Percentiles rank a stretch among this genome's conserved stretches.
Conservation (phyloP, 1,284 basidiomycete species). For the Singerocomus inundabilis region DNA sequence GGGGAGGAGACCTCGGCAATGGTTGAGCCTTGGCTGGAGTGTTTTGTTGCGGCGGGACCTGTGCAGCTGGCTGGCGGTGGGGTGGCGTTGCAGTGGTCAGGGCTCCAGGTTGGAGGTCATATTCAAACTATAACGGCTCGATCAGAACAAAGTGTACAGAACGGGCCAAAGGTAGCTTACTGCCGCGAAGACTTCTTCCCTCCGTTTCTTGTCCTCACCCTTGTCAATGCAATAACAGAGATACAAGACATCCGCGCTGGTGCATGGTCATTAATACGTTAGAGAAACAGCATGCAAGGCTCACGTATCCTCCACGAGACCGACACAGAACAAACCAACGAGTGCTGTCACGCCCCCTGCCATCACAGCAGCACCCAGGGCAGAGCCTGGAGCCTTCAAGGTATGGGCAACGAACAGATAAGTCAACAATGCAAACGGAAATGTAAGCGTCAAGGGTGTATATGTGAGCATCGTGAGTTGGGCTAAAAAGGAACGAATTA, state of each 20-base stretch:
- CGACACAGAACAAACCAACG: slow-evolving; percentile 80
- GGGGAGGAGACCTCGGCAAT: slow-evolving; percentile 13
- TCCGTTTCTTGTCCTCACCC: slow-evolving; percentile 61
- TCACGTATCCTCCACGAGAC: slow-evolving; percentile 77
- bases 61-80: slow-evolving; percentile 11
- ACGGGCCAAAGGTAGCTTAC: slow-evolving; percentile 43
- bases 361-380: slow-evolving; percentile 73
- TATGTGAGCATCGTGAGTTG: slow-evolving; percentile 75
- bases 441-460: slow-evolving; percentile 73
- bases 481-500: slow-evolving; percentile 40
- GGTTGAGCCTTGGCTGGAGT: slow-evolving; percentile 6
- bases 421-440: slow-evolving; percentile 79
- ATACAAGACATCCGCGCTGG: slow-evolving; percentile 77
- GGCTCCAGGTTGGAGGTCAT: slow-evolving; percentile 40
- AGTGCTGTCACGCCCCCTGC: slow-evolving; percentile 80
- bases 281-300: slow-evolving; percentile 21
- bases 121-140: slow-evolving; percentile 38
- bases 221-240: slow-evolving; percentile 89
- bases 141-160: slow-evolving; percentile 9
- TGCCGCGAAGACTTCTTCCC: slow-evolving; percentile 67
- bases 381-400: slow-evolving; percentile 72
- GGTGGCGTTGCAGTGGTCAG: slow-evolving; percentile 2
- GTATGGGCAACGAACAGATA: slow-evolving; percentile 90
- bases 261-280: slow-evolving; percentile 3
- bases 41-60: slow-evolving; percentile 10